Evolutionary conservation across 106 monocot species (phyloP).

Genomic region (Dendrobium catenatum): DNA sequence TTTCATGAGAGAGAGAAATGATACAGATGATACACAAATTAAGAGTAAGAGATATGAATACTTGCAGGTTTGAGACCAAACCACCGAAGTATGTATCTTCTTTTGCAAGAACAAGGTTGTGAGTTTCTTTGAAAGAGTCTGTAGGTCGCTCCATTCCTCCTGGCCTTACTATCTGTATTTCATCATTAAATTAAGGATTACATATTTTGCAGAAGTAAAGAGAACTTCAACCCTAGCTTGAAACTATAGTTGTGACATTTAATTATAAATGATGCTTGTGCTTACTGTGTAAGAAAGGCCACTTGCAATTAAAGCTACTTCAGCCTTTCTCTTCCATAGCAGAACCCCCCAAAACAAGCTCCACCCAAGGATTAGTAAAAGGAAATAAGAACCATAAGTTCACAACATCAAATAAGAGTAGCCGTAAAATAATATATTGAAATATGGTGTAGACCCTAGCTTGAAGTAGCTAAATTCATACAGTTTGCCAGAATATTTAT

Average conservation of each 20-base stretch:
- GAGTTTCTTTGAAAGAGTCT: constrained; percentile 95
- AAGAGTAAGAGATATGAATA: constrained; percentile 6
- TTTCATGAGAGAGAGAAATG: too few relatives aligned
- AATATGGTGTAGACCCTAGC: background rate
- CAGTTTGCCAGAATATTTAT: too few relatives aligned
- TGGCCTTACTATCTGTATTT: constrained; percentile 80
- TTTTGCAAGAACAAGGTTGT: constrained; percentile 77
- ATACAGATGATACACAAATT: too few relatives aligned
- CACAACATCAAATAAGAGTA: background rate
- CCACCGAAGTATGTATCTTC: constrained; percentile 90
- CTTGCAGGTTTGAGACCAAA: constrained; percentile 94
- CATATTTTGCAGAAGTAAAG: background rate
- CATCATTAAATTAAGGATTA: background rate
- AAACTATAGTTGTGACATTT: background rate
- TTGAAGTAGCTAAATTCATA: background rate
- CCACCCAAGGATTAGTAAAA: constrained; percentile 13
- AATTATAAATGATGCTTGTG: constrained; percentile 3
- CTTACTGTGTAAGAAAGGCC: constrained; percentile 87
- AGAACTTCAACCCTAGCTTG: background rate
- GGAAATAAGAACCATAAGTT: background rate
- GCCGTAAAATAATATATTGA: background rate
- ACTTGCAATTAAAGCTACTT: constrained; percentile 83
- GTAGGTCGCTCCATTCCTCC: constrained; percentile 98
- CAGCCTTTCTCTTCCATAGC: constrained; percentile 85
- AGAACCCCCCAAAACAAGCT: constrained; percentile 99